phyloP scores from a whole-genome alignment of 2,329 filamentous ascomycete genomes.

The Aspergillus sp. region DNA sequence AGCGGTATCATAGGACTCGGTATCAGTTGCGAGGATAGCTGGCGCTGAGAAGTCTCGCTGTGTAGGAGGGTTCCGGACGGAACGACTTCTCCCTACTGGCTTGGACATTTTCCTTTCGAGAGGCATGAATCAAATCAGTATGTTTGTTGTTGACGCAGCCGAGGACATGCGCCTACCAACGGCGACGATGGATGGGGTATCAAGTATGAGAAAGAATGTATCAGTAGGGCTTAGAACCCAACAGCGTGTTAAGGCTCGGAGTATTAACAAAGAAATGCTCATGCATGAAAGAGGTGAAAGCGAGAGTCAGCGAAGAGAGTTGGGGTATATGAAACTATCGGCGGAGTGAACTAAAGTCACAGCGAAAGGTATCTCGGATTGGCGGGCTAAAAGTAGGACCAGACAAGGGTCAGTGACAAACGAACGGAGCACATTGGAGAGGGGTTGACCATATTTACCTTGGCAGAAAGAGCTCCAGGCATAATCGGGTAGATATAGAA shows the following conservation, averaged over 20 bases:
- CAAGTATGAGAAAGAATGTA: slow-evolving; percentile 1
- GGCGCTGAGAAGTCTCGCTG: slow-evolving; percentile 3
- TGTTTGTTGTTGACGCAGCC: not conserved
- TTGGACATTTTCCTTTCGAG: slow-evolving; percentile 14
- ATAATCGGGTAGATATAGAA: slow-evolving; percentile 6
- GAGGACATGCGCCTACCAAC: slow-evolving; percentile 4
- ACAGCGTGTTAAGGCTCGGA: not conserved
- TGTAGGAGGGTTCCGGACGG: slow-evolving; percentile 7
- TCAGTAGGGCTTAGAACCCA: not conserved
- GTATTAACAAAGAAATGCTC: not conserved
- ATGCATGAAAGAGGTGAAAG: slow-evolving; percentile 4
- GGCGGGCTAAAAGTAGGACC: slow-evolving; percentile 13
- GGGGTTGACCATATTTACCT: slow-evolving; percentile 9
- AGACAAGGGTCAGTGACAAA: slow-evolving; percentile 10
- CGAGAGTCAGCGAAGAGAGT: slow-evolving; percentile 5
- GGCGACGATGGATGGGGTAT: not conserved
- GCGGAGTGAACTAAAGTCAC: not conserved
- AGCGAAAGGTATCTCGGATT: slow-evolving; percentile 7
- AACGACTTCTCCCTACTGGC: slow-evolving; percentile 11
- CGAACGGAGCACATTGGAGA: not conserved
- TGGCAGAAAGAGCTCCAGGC: slow-evolving; percentile 4
- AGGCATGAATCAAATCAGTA: not conserved
- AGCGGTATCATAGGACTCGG: slow-evolving; percentile 27
- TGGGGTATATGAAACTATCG: slow-evolving; percentile 5
- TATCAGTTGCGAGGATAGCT: not conserved